A percentile compares a stretch with the other conserved stretches of the same genome.
Evolutionary conservation across 2,329 filamentous ascomycete species (phyloP).

Genomic region (Lizonia empirigonia): DNA sequence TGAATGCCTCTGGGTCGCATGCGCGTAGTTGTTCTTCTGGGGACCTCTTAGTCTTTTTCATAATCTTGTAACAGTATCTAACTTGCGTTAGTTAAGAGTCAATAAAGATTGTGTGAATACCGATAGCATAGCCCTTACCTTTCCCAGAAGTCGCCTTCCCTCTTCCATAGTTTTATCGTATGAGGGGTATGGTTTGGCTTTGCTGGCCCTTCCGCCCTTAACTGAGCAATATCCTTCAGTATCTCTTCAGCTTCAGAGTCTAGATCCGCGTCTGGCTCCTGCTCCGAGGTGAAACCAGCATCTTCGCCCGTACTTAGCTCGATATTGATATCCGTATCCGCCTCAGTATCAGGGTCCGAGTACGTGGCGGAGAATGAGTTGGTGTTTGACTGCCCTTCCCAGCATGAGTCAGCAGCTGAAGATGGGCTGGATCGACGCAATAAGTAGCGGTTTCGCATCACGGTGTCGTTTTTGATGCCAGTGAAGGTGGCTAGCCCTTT

Average conservation of each 20-base stretch:
- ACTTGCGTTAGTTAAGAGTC: neutral
- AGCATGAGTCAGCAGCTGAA: too few relatives aligned
- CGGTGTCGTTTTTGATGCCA: too few relatives aligned
- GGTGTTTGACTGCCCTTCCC: too few relatives aligned
- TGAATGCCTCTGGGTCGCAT: slow-evolving; percentile 21
- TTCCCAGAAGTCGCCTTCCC: slow-evolving; percentile 23
- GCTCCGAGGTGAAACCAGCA: too few relatives aligned
- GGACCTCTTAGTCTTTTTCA: slow-evolving; percentile 13
- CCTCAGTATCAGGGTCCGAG: too few relatives aligned
- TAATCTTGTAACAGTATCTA: slow-evolving; percentile 19
- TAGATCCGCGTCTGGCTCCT: slow-evolving; percentile 7
- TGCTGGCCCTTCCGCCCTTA: slow-evolving; percentile 21
- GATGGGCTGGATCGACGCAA: too few relatives aligned
- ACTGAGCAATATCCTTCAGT: slow-evolving; percentile 22
- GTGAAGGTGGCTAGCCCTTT: too few relatives aligned
- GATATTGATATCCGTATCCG: too few relatives aligned
- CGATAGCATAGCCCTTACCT: slow-evolving; percentile 7
- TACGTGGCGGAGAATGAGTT: too few relatives aligned
- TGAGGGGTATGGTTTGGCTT: slow-evolving; percentile 23
- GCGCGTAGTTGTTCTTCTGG: slow-evolving; percentile 18
- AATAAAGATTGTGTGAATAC: neutral
- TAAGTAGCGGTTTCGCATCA: too few relatives aligned
- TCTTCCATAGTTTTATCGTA: slow-evolving; percentile 24
- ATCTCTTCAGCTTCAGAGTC: slow-evolving; percentile 28
- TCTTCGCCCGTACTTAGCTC: too few relatives aligned